These are phyloP conservation scores for Cladorrhinum sp. DNA, from an alignment of 2,329 filamentous ascomycete species.

Conservation along the genomic window DNA sequence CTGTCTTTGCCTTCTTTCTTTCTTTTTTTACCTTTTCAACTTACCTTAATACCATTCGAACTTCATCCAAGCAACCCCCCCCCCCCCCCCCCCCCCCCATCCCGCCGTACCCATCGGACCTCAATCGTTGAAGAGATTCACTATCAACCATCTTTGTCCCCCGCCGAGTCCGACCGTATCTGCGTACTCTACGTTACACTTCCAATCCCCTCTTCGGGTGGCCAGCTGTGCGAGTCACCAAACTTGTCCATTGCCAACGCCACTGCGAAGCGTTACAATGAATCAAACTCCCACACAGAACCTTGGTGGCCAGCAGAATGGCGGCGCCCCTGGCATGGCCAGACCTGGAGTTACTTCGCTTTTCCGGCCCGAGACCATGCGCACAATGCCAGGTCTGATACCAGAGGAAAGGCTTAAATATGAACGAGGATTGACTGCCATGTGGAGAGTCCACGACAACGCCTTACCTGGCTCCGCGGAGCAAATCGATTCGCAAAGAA, in stretches of 20 bases:
- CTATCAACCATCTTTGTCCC: too few relatives aligned
- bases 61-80: not conserved
- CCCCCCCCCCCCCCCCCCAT: not conserved
- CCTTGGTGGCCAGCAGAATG: constrained; percentile 4
- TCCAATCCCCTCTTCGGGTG: not conserved
- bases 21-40: too few relatives aligned
- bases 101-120: not conserved
- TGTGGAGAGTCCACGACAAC: constrained; percentile 54
- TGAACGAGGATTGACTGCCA: constrained; percentile 50
- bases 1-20: too few relatives aligned
- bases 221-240: not conserved
- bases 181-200: not conserved
- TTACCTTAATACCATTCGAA: not conserved
- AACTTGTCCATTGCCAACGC: not conserved
- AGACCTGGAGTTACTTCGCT: constrained; percentile 29
- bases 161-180: not conserved
- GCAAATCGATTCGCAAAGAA: constrained; percentile 51
- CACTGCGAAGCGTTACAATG: constrained; percentile 10
- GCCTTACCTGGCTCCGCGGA: constrained; percentile 46
- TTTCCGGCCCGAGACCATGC: constrained; percentile 53
- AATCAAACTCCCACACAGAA: constrained; percentile 18
- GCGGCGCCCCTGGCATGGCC: constrained; percentile 3
- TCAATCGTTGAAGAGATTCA: not conserved
- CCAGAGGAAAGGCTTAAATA: constrained; percentile 58
- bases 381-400: constrained; percentile 47